Evolutionary conservation across 306 rosid genomes (phyloP), one percentile per base, ranked within the genome.

Genomic region (peach (Prunus persica)): DNA sequence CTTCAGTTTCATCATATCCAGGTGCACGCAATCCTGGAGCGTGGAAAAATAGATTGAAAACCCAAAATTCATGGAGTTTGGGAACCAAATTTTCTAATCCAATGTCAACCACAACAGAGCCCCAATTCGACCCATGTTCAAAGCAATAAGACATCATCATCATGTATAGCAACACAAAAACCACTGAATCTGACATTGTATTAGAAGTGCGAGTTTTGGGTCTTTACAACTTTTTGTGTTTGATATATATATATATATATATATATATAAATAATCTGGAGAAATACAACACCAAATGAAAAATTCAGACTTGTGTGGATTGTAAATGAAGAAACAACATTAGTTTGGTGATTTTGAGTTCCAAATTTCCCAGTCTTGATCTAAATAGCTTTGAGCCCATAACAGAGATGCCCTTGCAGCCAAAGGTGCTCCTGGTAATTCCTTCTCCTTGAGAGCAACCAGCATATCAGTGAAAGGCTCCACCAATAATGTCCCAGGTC

Each of bases 351-450:
- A 61, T 78, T 72, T 86, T 34, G 78, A 77, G 78, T 84, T 86
- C 89, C 89, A 83, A 80, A 75, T 22, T 74, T 83, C 75, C 87
- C 84, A 86, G 76, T 87, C 85, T 60, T 84, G 80, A 70, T 88
- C 97, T 47, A 86, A 86, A 82, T 72, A 20, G 65, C 77, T 84
- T 84, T 90, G 96, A 58, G 89, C 93, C 96, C 93, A 90, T 75
- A 92, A 75, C 18, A 78, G 80, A 11, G 97, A 84, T 20, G 88
- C 81, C 75, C 92, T 87, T 47, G 96, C 89, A 38, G 97, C 96
- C 75, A 86, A 47, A 73, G 85, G 78, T 61, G 82, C 84, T 71
- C 82, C 84, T 20, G 85, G 86, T 65, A 88, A 68, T 62, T 77
- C 82, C 69, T 62, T 84, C 71, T 83, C 73, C 64, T 84, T 86